Evolutionary conservation across 2,329 filamentous ascomycete species (phyloP).

Genomic region (Diaporthe humulicola): DNA sequence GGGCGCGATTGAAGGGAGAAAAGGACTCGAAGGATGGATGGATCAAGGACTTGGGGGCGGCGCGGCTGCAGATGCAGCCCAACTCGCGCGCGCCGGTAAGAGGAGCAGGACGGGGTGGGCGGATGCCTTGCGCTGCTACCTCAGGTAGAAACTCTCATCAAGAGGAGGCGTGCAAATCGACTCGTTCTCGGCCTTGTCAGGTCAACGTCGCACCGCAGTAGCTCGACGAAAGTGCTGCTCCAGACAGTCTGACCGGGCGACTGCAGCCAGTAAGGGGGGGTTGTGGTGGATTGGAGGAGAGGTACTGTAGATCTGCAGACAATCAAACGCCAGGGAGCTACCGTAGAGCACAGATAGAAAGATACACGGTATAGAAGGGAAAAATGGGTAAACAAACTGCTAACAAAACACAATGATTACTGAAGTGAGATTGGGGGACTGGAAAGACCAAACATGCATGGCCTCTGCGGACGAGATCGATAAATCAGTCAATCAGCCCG

Average conservation of each 20-base stretch:
- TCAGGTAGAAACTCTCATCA: neutral
- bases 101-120: neutral
- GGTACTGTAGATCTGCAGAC: constrained; percentile 25
- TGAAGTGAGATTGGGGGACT: neutral
- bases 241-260: neutral
- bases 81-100: neutral
- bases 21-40: constrained; percentile 27
- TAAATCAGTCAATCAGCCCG: neutral
- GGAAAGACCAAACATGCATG: neutral
- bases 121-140: neutral
- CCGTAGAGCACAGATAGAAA: neutral
- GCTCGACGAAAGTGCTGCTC: constrained; percentile 22
- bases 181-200: constrained; percentile 9
- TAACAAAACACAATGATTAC: neutral
- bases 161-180: neutral
- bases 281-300: neutral
- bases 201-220: constrained; percentile 32
- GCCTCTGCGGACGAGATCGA: neutral
- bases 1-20: neutral
- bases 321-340: constrained; percentile 18
- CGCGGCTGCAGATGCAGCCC: constrained; percentile 28
- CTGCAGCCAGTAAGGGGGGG: neutral
- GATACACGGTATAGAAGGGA: neutral
- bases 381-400: neutral
- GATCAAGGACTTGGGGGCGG: constrained; percentile 6